These are phyloP conservation scores for Aspergillus quadrilineatus DNA, from an alignment of 2,329 filamentous ascomycete species.

Conservation along the genomic window DNA sequence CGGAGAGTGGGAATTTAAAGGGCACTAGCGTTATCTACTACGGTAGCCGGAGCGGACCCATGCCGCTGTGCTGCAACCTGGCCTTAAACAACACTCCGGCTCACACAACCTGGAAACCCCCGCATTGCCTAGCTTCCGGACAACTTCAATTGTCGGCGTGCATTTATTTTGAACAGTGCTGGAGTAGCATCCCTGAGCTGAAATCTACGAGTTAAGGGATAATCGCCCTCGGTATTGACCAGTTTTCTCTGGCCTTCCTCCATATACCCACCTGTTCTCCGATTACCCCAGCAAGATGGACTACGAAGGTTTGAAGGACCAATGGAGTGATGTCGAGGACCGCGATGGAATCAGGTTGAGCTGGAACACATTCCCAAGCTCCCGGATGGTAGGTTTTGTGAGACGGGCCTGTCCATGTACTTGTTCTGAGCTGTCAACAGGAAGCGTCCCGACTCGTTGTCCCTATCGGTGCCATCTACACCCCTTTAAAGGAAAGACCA, in stretches of 20 bases:
- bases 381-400: constrained; percentile 75
- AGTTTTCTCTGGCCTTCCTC: constrained; percentile 14
- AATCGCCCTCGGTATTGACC: constrained; percentile 19
- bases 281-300: constrained; percentile 63
- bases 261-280: constrained; percentile 26
- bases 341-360: constrained; percentile 92
- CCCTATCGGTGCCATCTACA: constrained; percentile 93
- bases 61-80: constrained; percentile 44
- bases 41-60: constrained; percentile 36
- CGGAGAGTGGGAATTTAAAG: constrained; percentile 30
- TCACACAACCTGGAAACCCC: constrained; percentile 39
- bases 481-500: constrained; percentile 89
- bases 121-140: constrained; percentile 27
- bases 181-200: constrained; percentile 22
- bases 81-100: constrained; percentile 39
- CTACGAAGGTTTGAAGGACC: constrained; percentile 89
- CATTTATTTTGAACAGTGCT: constrained; percentile 34
- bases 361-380: constrained; percentile 98
- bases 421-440: constrained; percentile 49
- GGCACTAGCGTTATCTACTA: constrained; percentile 25
- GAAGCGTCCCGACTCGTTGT: constrained; percentile 94
- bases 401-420: neutral
- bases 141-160: constrained; percentile 31
- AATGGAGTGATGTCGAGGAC: constrained; percentile 96
- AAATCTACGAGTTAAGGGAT: constrained; percentile 22